A percentile compares a stretch with the other conserved stretches of the same genome.
Evolutionary conservation across 2,329 filamentous ascomycete species (phyloP).

Genomic region (Penicillium frequentans): DNA sequence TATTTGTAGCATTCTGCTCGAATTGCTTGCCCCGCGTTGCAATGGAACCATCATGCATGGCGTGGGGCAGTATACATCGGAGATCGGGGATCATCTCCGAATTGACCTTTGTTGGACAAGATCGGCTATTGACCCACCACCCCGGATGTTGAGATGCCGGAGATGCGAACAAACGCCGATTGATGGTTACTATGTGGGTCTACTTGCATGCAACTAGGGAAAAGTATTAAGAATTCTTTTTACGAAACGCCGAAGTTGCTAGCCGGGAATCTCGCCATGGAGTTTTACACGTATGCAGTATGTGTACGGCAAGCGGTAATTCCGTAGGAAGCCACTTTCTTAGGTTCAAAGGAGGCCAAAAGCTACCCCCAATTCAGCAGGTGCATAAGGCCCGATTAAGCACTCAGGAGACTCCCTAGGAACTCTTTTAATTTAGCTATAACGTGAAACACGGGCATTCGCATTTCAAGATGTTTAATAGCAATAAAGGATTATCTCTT

Average conservation of each 20-base stretch:
- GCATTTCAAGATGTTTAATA: too few relatives aligned
- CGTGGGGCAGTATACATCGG: slow-evolving; percentile 1
- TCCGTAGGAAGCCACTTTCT: background rate
- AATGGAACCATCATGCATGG: background rate
- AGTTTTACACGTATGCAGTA: background rate
- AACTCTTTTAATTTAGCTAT: too few relatives aligned
- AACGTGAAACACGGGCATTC: too few relatives aligned
- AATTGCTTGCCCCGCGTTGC: background rate
- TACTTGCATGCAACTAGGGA: background rate
- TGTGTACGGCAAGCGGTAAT: background rate
- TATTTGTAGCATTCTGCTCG: slow-evolving; percentile 1
- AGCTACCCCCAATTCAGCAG: too few relatives aligned
- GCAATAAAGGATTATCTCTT: too few relatives aligned
- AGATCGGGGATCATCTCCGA: slow-evolving; percentile 3
- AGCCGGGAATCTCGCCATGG: background rate
- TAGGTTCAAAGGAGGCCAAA: background rate
- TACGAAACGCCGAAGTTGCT: background rate
- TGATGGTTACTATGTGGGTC: background rate
- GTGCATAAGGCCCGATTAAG: too few relatives aligned
- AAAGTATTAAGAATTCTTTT: background rate
- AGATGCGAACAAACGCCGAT: background rate
- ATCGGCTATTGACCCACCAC: background rate
- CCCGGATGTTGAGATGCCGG: background rate
- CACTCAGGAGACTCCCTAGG: background rate
- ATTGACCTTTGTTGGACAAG: background rate